phyloP scores from a whole-genome alignment of 2,329 filamentous ascomycete genomes.

The Alternaria sp. region DNA sequence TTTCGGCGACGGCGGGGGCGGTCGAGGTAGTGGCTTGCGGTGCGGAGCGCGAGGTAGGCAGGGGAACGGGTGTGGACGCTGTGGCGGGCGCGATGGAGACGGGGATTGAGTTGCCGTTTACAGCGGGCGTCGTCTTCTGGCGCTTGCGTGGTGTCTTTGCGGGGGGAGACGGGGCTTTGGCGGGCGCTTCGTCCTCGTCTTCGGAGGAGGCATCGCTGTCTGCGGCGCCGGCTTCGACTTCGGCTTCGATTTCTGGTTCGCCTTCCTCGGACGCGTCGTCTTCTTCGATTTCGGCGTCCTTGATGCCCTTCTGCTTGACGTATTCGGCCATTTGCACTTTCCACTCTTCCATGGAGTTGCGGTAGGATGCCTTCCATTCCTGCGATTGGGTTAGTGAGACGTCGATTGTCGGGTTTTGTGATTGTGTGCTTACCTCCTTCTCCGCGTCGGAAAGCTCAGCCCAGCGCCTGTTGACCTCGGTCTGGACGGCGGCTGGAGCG shows the following conservation, averaged over 20 bases:
- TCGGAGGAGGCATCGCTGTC: slow-evolving; percentile 52
- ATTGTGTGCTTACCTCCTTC: slow-evolving; percentile 64
- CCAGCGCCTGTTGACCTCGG: slow-evolving; percentile 88
- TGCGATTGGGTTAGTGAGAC: slow-evolving; percentile 12
- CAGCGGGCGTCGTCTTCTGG: slow-evolving; percentile 42
- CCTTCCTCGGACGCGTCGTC: slow-evolving; percentile 36
- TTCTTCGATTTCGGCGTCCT: slow-evolving; percentile 53
- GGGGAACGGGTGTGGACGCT: slow-evolving; percentile 32
- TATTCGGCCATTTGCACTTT: slow-evolving; percentile 63
- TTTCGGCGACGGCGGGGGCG: slow-evolving; percentile 17
- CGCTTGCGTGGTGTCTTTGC: slow-evolving; percentile 49
- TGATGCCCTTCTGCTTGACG: slow-evolving; percentile 54
- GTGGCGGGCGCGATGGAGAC: slow-evolving; percentile 24
- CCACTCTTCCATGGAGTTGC: slow-evolving; percentile 59
- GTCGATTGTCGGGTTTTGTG: background rate
- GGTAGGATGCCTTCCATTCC: slow-evolving; percentile 59
- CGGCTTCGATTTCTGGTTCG: slow-evolving; percentile 41
- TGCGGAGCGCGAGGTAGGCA: slow-evolving; percentile 26
- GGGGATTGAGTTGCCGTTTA: slow-evolving; percentile 29
- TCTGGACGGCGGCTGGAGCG: slow-evolving; percentile 84
- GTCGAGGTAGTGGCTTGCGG: slow-evolving; percentile 21
- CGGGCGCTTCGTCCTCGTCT: slow-evolving; percentile 43
- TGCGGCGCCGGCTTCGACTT: slow-evolving; percentile 39
- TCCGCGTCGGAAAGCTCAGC: slow-evolving; percentile 74
- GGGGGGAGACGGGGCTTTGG: slow-evolving; percentile 45